Evolutionary conservation across 2,329 filamentous ascomycete genomes (phyloP).

Genomic region (Aspergillus luchuensis): DNA sequence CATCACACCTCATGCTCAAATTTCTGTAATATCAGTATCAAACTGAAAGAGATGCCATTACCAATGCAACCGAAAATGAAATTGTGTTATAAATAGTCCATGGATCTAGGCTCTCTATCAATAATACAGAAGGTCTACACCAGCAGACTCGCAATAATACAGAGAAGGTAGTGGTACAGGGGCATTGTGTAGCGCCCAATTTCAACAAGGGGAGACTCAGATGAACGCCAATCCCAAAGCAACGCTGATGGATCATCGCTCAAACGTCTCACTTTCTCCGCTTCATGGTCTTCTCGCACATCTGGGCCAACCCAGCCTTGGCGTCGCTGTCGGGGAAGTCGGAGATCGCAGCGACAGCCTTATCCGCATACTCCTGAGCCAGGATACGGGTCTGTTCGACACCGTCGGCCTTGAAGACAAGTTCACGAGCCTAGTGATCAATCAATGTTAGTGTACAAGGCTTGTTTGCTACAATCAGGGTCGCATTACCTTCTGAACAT

Average conservation of each 20-base stretch:
- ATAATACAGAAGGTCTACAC: background rate
- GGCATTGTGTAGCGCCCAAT: background rate
- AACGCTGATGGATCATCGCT: background rate
- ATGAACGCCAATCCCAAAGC: background rate
- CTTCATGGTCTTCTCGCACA: conserved; percentile 90
- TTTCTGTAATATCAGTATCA: background rate
- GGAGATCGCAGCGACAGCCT: conserved; percentile 80
- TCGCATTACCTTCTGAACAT: conserved; percentile 75
- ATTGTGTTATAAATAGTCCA: background rate
- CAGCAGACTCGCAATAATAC: conserved; percentile 1
- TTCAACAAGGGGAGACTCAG: background rate
- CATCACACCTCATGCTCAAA: background rate
- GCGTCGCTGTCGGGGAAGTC: conserved; percentile 92
- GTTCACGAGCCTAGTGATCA: conserved; percentile 70
- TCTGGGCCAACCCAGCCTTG: conserved; percentile 86
- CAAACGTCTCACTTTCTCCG: conserved; percentile 67
- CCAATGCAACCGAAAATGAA: background rate
- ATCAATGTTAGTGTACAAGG: background rate
- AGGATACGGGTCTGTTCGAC: conserved; percentile 89
- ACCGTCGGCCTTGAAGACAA: conserved; percentile 81
- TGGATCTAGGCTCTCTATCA: background rate
- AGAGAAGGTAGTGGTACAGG: conserved; percentile 9
- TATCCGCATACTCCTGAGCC: conserved; percentile 86
- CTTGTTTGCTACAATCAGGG: background rate
- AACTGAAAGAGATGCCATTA: too few species aligned